phyloP scores from a whole-genome alignment of 2,329 filamentous ascomycete species.

The Rhynchosporium secalis region DNA sequence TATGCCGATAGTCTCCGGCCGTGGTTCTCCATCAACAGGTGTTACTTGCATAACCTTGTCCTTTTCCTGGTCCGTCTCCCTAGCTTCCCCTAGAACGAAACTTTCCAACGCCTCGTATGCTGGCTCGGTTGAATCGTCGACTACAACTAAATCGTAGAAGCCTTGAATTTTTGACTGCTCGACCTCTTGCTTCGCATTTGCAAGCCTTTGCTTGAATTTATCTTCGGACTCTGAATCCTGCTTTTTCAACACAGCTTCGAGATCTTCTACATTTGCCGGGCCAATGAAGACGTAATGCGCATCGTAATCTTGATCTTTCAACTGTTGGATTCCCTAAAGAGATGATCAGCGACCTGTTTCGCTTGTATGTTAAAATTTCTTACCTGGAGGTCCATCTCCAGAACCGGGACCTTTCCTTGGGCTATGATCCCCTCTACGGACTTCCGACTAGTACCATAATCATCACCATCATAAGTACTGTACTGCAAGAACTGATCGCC shows the following conservation, averaged over 20 bases:
- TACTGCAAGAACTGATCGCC: slow-evolving; percentile 61
- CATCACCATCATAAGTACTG: slow-evolving; percentile 48
- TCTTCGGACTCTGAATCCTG: slow-evolving; percentile 48
- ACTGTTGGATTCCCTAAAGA: slow-evolving; percentile 53
- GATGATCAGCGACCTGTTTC: not conserved
- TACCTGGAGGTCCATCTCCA: slow-evolving; percentile 56
- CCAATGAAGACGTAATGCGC: slow-evolving; percentile 57
- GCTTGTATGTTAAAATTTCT: slow-evolving; percentile 29
- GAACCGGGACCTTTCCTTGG: slow-evolving; percentile 59
- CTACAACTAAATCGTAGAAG: slow-evolving; percentile 52
- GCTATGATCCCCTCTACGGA: slow-evolving; percentile 53
- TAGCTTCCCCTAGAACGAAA: slow-evolving; percentile 46
- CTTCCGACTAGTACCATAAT: slow-evolving; percentile 58
- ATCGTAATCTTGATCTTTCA: slow-evolving; percentile 56
- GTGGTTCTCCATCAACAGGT: not conserved
- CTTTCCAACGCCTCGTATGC: slow-evolving; percentile 51
- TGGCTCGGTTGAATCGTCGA: slow-evolving; percentile 52
- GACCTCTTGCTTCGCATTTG: slow-evolving; percentile 43
- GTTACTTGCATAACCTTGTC: slow-evolving; percentile 6
- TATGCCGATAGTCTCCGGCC: slow-evolving; percentile 10
- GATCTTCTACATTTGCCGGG: slow-evolving; percentile 43
- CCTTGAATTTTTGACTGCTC: slow-evolving; percentile 48
- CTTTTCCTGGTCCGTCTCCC: slow-evolving; percentile 17
- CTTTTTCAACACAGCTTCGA: slow-evolving; percentile 46
- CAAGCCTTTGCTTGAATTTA: slow-evolving; percentile 48